Evolutionary conservation across 371 early-diverging fungal species (phyloP).

Genomic region (Rhizopus arrhizus): DNA sequence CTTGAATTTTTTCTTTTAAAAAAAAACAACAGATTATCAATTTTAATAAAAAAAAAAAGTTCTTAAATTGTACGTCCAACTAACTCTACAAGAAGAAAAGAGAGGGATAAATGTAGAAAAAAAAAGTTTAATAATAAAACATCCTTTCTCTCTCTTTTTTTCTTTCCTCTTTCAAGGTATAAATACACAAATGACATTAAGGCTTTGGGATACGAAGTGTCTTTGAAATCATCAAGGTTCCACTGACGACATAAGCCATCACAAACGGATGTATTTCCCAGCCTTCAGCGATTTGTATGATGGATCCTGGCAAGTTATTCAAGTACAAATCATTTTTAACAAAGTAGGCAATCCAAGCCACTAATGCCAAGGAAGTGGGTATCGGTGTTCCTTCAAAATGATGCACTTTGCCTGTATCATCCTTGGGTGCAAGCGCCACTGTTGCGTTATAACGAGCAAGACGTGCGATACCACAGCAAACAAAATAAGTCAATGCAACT

Average conservation of each 20-base stretch:
- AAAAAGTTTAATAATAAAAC: not conserved
- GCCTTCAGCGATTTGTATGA: conserved; percentile 38
- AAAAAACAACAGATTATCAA: not conserved
- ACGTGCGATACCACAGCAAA: conserved; percentile 87
- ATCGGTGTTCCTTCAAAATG: conserved; percentile 94
- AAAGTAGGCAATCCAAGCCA: conserved; percentile 73
- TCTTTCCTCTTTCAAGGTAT: too few species aligned
- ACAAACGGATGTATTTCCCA: conserved; percentile 79
- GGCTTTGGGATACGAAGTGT: conserved; percentile 71
- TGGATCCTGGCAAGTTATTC: conserved; percentile 50
- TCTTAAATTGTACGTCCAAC: too few species aligned
- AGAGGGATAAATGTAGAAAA: too few species aligned
- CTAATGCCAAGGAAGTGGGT: conserved; percentile 74
- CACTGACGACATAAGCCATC: conserved; percentile 75
- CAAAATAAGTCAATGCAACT: conserved; percentile 79
- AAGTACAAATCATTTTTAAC: conserved; percentile 55
- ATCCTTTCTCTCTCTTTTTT: not conserved
- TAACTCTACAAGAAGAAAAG: too few species aligned
- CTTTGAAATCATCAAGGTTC: conserved; percentile 80
- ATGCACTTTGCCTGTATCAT: conserved; percentile 72
- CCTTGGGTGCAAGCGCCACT: conserved; percentile 77
- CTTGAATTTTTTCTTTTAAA: conserved; percentile 1
- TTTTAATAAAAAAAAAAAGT: too few species aligned
- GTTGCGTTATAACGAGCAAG: conserved; percentile 90
- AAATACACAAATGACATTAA: conserved; percentile 17